Conservation (phyloP, 2,329 filamentous ascomycete genomes). For the Teratosphaeria gauchensis region DNA sequence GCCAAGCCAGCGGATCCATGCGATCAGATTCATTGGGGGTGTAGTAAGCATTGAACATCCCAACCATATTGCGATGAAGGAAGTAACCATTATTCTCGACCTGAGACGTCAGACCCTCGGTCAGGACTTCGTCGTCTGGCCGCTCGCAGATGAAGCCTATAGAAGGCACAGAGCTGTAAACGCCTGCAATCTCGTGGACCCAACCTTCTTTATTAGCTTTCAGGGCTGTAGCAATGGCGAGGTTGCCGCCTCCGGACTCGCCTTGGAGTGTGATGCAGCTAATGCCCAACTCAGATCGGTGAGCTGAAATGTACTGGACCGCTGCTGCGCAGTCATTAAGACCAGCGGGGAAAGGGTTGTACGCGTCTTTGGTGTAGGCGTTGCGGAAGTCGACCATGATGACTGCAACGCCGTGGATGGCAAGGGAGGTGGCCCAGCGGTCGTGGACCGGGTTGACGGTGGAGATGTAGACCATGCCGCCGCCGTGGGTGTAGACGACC, state of each 20-base stretch:
- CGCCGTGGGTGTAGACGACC: conserved; percentile 23
- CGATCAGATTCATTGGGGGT: conserved; percentile 8
- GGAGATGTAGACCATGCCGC: conserved; percentile 17
- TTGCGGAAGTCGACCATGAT: conserved; percentile 26
- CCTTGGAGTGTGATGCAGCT: conserved; percentile 21
- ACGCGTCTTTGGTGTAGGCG: conserved; percentile 15
- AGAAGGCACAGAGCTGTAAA: conserved; percentile 19
- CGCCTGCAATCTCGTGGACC: conserved; percentile 16
- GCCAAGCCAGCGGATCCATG: conserved; percentile 22
- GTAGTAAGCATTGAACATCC: conserved; percentile 15
- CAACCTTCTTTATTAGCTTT: conserved; percentile 22
- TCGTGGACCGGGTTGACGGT: conserved; percentile 15
- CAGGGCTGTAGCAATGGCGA: conserved; percentile 19
- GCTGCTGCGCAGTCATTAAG: conserved; percentile 23
- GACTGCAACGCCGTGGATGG: conserved; percentile 13
- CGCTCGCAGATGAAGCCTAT: conserved; percentile 15
- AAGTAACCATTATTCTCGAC: conserved; percentile 21
- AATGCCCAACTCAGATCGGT: conserved; percentile 16
- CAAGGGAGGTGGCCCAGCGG: conserved; percentile 19
- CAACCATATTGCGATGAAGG: conserved; percentile 5
- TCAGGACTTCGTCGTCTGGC: conserved; percentile 12
- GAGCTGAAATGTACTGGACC: conserved; percentile 13
- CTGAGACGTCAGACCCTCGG: conserved; percentile 17
- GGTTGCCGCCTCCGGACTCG: conserved; percentile 24
- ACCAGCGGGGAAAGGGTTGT: conserved; percentile 21